Base-by-base conservation (phyloP, 306 rosid genomes). In the Gastrolobium bilobum region DNA sequence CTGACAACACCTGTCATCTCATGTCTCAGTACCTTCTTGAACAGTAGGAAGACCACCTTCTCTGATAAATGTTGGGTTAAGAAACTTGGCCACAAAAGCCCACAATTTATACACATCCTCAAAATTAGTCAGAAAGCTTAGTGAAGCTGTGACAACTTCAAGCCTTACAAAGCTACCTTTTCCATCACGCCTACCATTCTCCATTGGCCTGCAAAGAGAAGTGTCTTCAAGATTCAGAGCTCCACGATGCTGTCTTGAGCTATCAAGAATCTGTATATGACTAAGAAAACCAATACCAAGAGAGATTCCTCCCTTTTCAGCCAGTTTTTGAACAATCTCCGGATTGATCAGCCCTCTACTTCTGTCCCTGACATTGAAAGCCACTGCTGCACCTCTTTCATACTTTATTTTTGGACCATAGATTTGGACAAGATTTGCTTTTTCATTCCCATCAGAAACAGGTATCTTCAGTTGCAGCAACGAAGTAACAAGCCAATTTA, bases 321-420 rank as follows among this genome's bases (percentile, higher is more conserved):
- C 98, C 53, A 94, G 88, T 89, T 91, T 92, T 84, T 89, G 96
- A 81, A 94, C 98, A 71, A 88, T 82, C 82, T 94, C 98, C 51
- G 98, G 98, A 71, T 81, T 85, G 82, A 94, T 88, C 57, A 91
- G 82, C 46, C 91, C 97, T 76, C 84, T 73, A 46, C 80, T 89
- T 82, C 84, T 78, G 81, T 89, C 95, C 79, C 93, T 91, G 70
- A 94, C 68, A 65, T 94, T 94, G 89, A 94, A 94, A 67, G 98
- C 98, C 64, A 94, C 93, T 20, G 98, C 95, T 15, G 97, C 97
- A 67, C 98, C 98, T 71, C 98, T 87, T 83, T 94, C 98, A 30
- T 94, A 94, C 82, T 94, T 94, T 60, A 94, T 92, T 72, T 94
- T 94, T 3, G 98, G 98, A 29, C 98, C 98, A 71, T 94, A 94